Conservation (phyloP, 805 yeast species). For the Candida silvicultrix region DNA sequence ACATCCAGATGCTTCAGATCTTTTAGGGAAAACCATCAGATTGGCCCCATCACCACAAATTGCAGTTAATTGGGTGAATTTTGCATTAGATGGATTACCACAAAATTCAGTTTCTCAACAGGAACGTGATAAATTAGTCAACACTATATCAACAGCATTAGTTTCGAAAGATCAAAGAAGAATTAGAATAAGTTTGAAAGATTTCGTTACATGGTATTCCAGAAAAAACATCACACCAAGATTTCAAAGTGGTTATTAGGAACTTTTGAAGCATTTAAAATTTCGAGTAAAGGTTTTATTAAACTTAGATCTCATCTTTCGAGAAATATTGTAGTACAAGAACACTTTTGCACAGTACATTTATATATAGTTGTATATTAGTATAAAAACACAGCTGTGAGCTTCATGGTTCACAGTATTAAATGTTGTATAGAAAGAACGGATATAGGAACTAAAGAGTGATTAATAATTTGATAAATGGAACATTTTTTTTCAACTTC, state of each 20-base stretch:
- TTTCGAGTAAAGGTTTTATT: no score
- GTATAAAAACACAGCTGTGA: no score
- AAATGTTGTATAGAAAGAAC: no score
- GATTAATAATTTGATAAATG: no score
- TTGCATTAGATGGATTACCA: conserved; percentile 52
- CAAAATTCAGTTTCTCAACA: conserved; percentile 53
- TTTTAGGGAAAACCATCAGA: conserved; percentile 57
- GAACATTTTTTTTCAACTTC: no score
- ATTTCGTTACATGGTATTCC: conserved; percentile 78
- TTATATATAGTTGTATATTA: no score
- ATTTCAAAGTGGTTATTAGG: conserved; percentile 16
- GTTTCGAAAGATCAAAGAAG: conserved; percentile 66
- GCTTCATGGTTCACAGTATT: no score
- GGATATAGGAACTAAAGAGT: no score
- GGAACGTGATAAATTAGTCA: conserved; percentile 61
- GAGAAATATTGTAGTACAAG: no score
- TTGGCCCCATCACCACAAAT: conserved; percentile 37
- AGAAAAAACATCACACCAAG: conserved; percentile 61
- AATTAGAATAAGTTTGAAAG: conserved; percentile 64
- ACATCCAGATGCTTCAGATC: conserved; percentile 68
- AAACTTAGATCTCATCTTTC: no score
- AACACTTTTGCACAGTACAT: no score
- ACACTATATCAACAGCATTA: conserved; percentile 52
- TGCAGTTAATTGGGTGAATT: conserved; percentile 50
- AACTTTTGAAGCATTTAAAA: no score